Base-by-base conservation (phyloP, 306 rosid genomes). In the Crataegus laevigata region DNA sequence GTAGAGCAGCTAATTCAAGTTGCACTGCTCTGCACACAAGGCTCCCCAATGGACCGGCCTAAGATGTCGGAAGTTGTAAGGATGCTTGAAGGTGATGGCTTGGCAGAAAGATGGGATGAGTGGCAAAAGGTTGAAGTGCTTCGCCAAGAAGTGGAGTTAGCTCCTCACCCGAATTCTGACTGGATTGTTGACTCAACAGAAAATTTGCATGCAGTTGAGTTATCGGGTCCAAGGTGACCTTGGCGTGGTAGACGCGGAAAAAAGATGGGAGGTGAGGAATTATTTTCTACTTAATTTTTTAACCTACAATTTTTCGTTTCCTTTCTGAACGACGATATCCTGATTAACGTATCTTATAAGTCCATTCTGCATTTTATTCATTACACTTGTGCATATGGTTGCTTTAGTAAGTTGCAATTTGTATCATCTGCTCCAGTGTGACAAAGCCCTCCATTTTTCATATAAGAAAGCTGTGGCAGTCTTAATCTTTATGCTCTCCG, bases 21-120 rank as follows among this genome's bases (percentile, higher is more conserved):
- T 45, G 97, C 99, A 1, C 84, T 94, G 74, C 97, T 94, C 43
- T 92, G 99, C 91, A 94, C 99, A 14, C 99, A 90, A 89, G 93
- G 96, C 69, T 92, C 96, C 5, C 99, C 99, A 9, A 92, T 89
- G 92, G 97, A 92, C 74, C 84, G 99, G 34, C 99, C 99, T 0
- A 94, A 94, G 93, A 94, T 94, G 99, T 92, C 97, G 0, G 99
- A 94, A 17, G 99, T 92, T 80, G 99, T 92, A 73, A 89, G 99
- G 83, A 94, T 92, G 99, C 96, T 94, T 0, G 99, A 94, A 88
- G 96, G 99, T 1, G 99, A 90, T 32, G 99, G 99, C 40, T 85
- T 94, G 89, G 99, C 96, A 2, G 99, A 94, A 84, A 87, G 94
- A 85, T 94, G 99, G 99, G 97, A 94, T 29, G 97, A 94, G 80